Conservation (phyloP, 2,329 filamentous ascomycete genomes). For the Botrytis pseudocinerea region DNA sequence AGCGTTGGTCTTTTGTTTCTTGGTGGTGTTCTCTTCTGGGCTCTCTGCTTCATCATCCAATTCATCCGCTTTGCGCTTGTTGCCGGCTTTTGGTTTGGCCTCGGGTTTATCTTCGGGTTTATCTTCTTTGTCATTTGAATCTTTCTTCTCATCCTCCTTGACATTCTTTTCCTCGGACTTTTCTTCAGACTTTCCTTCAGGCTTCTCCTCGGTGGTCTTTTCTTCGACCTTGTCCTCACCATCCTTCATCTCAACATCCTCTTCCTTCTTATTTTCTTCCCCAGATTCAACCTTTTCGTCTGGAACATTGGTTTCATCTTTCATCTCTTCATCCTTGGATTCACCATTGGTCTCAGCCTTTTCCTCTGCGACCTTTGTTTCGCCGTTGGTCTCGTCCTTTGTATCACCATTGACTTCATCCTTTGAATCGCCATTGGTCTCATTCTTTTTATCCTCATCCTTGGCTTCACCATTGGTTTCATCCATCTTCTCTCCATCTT, state of each 20-base stretch:
- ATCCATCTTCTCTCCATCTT: conserved; percentile 41
- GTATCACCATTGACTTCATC: conserved; percentile 19
- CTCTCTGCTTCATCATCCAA: conserved; percentile 28
- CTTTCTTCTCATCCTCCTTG: conserved; percentile 33
- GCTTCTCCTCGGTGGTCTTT: conserved; percentile 27
- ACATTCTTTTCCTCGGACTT: conserved; percentile 30
- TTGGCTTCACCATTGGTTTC: conserved; percentile 30
- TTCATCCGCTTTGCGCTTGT: conserved; percentile 37
- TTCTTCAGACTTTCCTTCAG: neutral
- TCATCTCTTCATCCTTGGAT: conserved; percentile 25
- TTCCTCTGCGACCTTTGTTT: conserved; percentile 25
- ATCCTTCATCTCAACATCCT: conserved; percentile 23
- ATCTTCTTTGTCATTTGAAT: conserved; percentile 24
- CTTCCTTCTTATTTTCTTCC: conserved; percentile 29
- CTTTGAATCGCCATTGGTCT: conserved; percentile 24
- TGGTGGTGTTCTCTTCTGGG: conserved; percentile 27
- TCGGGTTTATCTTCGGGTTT: conserved; percentile 17
- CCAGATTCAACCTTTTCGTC: conserved; percentile 26
- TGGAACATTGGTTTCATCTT: conserved; percentile 30
- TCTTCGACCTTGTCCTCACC: conserved; percentile 21
- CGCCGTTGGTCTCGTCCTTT: conserved; percentile 27
- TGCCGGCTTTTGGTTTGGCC: conserved; percentile 28
- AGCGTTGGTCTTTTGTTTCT: conserved; percentile 31
- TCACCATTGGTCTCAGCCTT: conserved; percentile 30
- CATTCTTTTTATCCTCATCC: conserved; percentile 31